phyloP scores from a whole-genome alignment of 257 asterid species.

The Eucommia ulmoides region DNA sequence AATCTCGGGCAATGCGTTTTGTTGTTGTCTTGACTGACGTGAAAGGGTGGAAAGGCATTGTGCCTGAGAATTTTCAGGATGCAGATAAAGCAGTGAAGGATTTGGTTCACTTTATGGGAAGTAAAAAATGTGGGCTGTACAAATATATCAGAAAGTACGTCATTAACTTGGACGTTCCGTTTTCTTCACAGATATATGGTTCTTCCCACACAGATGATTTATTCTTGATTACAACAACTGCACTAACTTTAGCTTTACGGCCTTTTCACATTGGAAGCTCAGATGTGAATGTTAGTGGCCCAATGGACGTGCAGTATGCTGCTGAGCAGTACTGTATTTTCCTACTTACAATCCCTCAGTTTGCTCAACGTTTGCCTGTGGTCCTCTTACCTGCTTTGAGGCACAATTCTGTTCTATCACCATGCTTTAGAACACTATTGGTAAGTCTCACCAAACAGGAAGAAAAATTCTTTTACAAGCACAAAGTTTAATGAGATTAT shows the following conservation, averaged over 20 bases:
- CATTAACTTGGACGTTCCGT: conserved; percentile 41
- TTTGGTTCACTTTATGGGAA: conserved; percentile 52
- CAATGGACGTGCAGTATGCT: conserved; percentile 32
- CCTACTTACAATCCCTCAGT: conserved; percentile 79
- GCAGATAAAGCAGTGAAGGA: conserved; percentile 47
- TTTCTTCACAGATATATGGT: conserved; percentile 27
- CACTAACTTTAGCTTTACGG: conserved; percentile 71
- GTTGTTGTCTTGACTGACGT: conserved; percentile 75
- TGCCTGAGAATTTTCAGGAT: conserved; percentile 23
- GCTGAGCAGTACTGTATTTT: conserved; percentile 57
- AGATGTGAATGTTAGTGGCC: conserved; percentile 23
- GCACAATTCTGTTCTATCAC: conserved; percentile 68
- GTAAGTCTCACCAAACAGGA: conserved; percentile 37
- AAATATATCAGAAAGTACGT: conserved; percentile 55
- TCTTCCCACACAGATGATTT: conserved; percentile 50
- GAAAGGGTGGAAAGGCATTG: conserved; percentile 71
- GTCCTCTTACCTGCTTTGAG: conserved; percentile 81
- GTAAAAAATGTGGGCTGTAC: conserved; percentile 47
- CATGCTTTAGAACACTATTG: conserved; percentile 71
- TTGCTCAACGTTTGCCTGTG: conserved; percentile 72
- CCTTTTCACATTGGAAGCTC: conserved; percentile 53
- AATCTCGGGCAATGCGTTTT: conserved; percentile 76
- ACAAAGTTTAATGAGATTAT: too few relatives aligned
- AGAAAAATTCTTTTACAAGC: too few relatives aligned
- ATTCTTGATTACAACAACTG: conserved; percentile 73